Conservation (phyloP, 2,329 filamentous ascomycete genomes). For the Neoscytalidium dimidiatum region DNA sequence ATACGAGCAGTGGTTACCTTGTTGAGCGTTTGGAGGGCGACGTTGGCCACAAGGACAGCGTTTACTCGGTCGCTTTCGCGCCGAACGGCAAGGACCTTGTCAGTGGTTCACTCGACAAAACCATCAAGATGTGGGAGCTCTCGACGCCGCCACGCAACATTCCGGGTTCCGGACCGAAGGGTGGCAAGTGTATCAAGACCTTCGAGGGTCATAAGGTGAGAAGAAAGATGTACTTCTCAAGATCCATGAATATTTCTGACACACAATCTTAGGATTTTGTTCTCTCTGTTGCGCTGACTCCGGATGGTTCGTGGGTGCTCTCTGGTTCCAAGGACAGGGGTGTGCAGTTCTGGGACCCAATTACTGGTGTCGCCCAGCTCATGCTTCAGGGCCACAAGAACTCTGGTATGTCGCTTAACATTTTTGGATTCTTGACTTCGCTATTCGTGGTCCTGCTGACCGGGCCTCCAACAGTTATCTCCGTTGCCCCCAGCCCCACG, state of each 20-base stretch:
- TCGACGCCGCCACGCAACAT: conserved; percentile 68
- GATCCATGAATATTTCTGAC: neutral
- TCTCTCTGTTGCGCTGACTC: conserved; percentile 90
- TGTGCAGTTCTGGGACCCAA: conserved; percentile 98
- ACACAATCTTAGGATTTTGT: conserved; percentile 77
- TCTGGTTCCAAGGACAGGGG: conserved; percentile 96
- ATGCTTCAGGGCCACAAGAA: conserved; percentile 99
- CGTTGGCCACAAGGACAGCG: conserved; percentile 93
- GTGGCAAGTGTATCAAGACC: conserved; percentile 91
- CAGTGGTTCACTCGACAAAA: conserved; percentile 93
- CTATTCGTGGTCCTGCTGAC: conserved; percentile 3
- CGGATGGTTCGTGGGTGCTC: conserved; percentile 93
- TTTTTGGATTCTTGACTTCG: neutral
- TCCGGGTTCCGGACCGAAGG: conserved; percentile 69
- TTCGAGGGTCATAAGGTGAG: conserved; percentile 93
- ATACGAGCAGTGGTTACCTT: conserved; percentile 80
- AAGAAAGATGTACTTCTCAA: conserved; percentile 34
- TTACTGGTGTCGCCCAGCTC: conserved; percentile 89
- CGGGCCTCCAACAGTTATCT: conserved; percentile 67
- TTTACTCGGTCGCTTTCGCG: conserved; percentile 95
- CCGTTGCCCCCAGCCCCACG: conserved; percentile 87
- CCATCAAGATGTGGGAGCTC: conserved; percentile 99
- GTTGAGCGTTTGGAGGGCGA: conserved; percentile 90
- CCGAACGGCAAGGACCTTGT: conserved; percentile 92
- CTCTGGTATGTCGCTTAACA: conserved; percentile 58